A percentile compares a stretch with the other conserved stretches of the same genome.
Evolutionary conservation across 768 basidiomycete genomes (phyloP).

Genomic region (Lactarius trivialis): DNA sequence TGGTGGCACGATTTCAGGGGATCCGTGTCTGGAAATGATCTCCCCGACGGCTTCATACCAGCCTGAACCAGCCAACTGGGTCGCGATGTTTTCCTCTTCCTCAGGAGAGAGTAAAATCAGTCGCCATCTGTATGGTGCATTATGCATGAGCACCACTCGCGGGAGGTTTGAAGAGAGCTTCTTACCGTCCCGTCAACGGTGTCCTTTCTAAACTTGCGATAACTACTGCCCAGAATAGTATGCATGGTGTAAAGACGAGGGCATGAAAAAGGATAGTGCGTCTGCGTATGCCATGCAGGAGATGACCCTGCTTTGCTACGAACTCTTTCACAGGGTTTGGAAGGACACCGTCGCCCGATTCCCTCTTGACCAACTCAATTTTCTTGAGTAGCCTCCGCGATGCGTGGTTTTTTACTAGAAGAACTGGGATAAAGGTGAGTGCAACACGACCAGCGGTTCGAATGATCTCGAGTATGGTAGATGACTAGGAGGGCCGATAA

Average conservation of each 20-base stretch:
- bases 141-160: not conserved
- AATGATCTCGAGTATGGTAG: slow-evolving; percentile 64
- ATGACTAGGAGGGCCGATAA: slow-evolving; percentile 42
- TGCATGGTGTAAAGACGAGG: slow-evolving; percentile 54
- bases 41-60: slow-evolving; percentile 83
- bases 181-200: slow-evolving; percentile 77
- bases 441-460: slow-evolving; percentile 65
- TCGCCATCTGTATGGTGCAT: slow-evolving; percentile 54
- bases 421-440: slow-evolving; percentile 66
- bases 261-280: slow-evolving; percentile 46
- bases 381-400: slow-evolving; percentile 45
- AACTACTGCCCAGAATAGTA: slow-evolving; percentile 62
- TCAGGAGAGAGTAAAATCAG: slow-evolving; percentile 86
- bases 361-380: slow-evolving; percentile 38
- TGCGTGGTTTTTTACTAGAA: slow-evolving; percentile 53
- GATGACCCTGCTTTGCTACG: slow-evolving; percentile 44
- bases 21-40: slow-evolving; percentile 61
- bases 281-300: slow-evolving; percentile 44
- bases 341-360: slow-evolving; percentile 32
- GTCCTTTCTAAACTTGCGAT: slow-evolving; percentile 70
- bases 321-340: slow-evolving; percentile 33
- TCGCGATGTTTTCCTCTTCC: slow-evolving; percentile 87
- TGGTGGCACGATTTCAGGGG: slow-evolving; percentile 54
- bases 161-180: not conserved
- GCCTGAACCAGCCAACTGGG: slow-evolving; percentile 71